Conservation (phyloP, 306 rosid genomes). For the Cajanus cajan region DNA sequence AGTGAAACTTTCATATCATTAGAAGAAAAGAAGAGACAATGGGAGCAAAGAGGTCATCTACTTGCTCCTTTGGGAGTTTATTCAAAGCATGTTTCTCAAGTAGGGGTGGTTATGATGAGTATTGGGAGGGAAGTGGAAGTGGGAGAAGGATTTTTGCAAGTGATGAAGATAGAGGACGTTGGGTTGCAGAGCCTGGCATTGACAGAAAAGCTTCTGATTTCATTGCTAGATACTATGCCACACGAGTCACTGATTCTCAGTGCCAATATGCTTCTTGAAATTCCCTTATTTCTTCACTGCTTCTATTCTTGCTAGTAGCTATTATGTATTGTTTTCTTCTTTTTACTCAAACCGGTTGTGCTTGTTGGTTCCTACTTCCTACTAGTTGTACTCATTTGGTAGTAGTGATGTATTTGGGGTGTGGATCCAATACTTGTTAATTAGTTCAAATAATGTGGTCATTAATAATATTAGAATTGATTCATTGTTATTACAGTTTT, state of each 20-base stretch:
- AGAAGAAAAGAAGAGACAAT: not conserved
- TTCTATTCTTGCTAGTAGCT: not conserved
- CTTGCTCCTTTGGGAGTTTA: constrained; percentile 44
- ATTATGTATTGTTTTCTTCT: not conserved
- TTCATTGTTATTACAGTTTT: not conserved
- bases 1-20: not conserved
- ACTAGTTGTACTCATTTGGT: not conserved
- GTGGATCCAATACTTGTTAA: constrained; percentile 11
- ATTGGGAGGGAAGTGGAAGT: constrained; percentile 52
- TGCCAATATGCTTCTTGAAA: constrained; percentile 36
- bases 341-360: constrained; percentile 7
- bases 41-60: constrained; percentile 46
- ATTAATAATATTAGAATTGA: constrained; percentile 17
- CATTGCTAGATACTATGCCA: constrained; percentile 63
- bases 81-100: constrained; percentile 59
- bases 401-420: constrained; percentile 7
- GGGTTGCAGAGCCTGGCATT: constrained; percentile 80
- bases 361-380: constrained; percentile 2
- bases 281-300: not conserved
- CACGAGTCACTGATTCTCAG: constrained; percentile 44
- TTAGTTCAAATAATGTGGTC: constrained; percentile 16
- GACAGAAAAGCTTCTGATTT: constrained; percentile 70
- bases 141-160: constrained; percentile 58
- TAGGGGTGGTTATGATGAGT: constrained; percentile 14
- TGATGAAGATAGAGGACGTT: constrained; percentile 58